These are phyloP conservation scores for Berkeleyomyces rouxiae DNA, from an alignment of 2,329 filamentous ascomycete species.

Conservation along the genomic window DNA sequence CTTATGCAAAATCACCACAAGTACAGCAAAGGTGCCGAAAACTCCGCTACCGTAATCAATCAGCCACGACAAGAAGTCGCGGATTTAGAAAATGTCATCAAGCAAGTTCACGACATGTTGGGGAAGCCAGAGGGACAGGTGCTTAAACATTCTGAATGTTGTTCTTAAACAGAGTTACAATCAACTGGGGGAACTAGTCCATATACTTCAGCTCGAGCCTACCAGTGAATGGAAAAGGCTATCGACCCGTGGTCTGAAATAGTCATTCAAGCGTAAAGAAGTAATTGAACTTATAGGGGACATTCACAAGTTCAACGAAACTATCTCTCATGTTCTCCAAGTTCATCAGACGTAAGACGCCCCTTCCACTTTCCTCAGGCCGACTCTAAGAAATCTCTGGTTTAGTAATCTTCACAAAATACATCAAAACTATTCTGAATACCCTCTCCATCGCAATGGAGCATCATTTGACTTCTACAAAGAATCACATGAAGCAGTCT, in stretches of 20 bases:
- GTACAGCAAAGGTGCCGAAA: background rate
- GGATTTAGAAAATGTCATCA: background rate
- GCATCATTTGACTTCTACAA: conserved; percentile 22
- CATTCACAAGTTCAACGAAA: background rate
- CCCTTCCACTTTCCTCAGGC: background rate
- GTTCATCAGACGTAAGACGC: background rate
- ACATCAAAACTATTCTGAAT: background rate
- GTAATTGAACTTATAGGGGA: background rate
- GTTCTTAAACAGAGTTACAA: background rate
- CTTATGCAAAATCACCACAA: too few species aligned
- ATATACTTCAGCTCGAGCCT: background rate
- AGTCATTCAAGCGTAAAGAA: background rate
- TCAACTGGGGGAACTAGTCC: background rate
- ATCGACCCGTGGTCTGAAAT: background rate
- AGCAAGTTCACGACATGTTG: background rate
- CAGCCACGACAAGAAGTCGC: background rate
- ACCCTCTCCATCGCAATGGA: conserved; percentile 13
- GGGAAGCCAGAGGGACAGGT: background rate
- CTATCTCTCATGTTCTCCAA: background rate
- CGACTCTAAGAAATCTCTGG: background rate
- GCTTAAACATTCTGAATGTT: background rate
- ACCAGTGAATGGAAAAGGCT: background rate
- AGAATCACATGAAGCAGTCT: conserved; percentile 21
- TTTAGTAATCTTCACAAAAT: background rate
- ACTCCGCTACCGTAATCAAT: background rate